Percentiles rank a stretch among this genome's conserved stretches.
These are phyloP conservation scores for Tephrocybe sp. DNA, from an alignment of 768 basidiomycete genomes.

Conservation along the genomic window DNA sequence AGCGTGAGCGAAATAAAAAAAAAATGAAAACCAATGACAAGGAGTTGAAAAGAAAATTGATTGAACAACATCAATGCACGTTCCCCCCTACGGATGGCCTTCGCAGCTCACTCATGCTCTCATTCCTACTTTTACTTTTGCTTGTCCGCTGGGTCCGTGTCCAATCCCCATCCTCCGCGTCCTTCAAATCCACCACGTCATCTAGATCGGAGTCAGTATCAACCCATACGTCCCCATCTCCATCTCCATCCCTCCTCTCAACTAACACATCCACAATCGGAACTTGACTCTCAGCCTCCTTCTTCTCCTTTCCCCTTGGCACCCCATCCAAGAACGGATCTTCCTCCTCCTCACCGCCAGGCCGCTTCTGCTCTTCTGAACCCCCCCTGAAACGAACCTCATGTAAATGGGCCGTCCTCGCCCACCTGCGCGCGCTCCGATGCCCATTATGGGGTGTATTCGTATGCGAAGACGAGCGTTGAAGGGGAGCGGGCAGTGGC, in stretches of 20 bases:
- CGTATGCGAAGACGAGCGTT: slow-evolving; percentile 46
- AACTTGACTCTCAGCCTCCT: background rate
- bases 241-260: background rate
- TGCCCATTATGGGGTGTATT: slow-evolving; percentile 22
- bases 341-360: slow-evolving; percentile 4
- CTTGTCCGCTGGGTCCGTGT: background rate
- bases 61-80: background rate
- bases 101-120: background rate
- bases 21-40: too few species aligned
- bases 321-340: slow-evolving; percentile 13
- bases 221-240: slow-evolving; percentile 17
- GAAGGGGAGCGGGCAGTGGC: slow-evolving; percentile 20
- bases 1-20: too few species aligned
- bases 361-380: background rate
- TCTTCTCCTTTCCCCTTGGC: background rate
- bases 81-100: background rate
- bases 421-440: slow-evolving; percentile 54
- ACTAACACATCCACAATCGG: background rate
- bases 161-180: background rate
- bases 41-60: too few species aligned
- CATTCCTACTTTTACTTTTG: background rate
- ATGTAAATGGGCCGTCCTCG: slow-evolving; percentile 66
- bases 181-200: background rate
- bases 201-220: slow-evolving; percentile 17
- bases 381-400: slow-evolving; percentile 37